Evolutionary conservation across 1,284 basidiomycete species (phyloP), one percentile per base, ranked within the genome.

Genomic region (Tetrapyrgos nigripes): DNA sequence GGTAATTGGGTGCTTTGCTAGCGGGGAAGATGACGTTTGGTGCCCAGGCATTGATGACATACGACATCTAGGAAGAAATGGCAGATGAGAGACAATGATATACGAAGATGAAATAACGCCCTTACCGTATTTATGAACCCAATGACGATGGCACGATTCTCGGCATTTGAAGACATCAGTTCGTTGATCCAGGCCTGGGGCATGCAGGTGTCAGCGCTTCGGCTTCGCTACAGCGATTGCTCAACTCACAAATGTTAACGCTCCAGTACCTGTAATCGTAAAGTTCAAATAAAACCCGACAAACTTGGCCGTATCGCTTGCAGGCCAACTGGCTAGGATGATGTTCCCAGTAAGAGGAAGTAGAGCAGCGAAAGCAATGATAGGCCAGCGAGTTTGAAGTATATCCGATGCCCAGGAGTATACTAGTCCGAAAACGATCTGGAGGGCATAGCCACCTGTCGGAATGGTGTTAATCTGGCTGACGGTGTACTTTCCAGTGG

Each of bases 201-300:
- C 27, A 13, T 52, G 2, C 19, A 33, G 11, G 19, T 24, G 49
- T 44, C 23, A 35, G 26, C 17, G 9, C 14, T 24, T 27, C 17
- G 19, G 28, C 8, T 31, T 29, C 29, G 37, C n/a, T 26, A 28
- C 26, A 31, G 11, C 3, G 8, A 19, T 5, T 28, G 6, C n/a
- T 10, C 4, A 33, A 52, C 54, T 21, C 31, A 56, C 56, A n/a
- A 59, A 33, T 23, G 53, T 55, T 4, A 59, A 46, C 14, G 58
- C 58, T 8, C 58, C 58, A 24, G 43, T 31, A 6, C 58, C 58
- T 5, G 48, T 50, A 19, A 55, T 47, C 5, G 52, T 55, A 43
- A 59, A 59, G 33, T 46, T 59, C 23, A 59, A 37, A 31, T 59
- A 59, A 45, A 54, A 59, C 9, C 58, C 58, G 23, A 53, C 58